Percentiles rank a stretch among this genome's conserved stretches.
Evolutionary conservation across 768 basidiomycete species (phyloP).

Genomic region (Ramaria sp.): DNA sequence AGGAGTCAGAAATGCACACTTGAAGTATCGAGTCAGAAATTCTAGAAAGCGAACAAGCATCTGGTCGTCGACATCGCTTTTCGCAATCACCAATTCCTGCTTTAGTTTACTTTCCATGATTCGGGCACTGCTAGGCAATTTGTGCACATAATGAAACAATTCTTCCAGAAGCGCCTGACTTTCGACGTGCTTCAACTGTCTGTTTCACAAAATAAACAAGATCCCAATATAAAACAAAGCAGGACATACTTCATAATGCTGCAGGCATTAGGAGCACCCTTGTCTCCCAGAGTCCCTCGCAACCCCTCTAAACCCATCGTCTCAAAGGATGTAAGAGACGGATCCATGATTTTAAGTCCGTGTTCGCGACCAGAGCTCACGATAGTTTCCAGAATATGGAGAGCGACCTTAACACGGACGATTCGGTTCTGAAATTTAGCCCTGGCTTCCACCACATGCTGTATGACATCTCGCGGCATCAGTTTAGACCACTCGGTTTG

Average conservation of each 20-base stretch:
- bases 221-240: background rate
- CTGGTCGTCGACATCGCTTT: constrained; percentile 7
- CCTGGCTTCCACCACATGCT: constrained; percentile 2
- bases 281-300: background rate
- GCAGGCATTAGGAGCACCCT: background rate
- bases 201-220: constrained; percentile 13
- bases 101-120: background rate
- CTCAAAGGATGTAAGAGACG: background rate
- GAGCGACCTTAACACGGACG: background rate
- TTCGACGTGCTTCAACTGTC: constrained; percentile 30
- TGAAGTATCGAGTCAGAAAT: constrained; percentile 42
- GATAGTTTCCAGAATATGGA: background rate
- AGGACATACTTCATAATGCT: background rate
- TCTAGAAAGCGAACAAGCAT: constrained; percentile 25
- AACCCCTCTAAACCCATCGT: background rate
- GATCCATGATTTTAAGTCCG: background rate
- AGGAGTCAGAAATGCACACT: constrained; percentile 23
- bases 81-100: background rate
- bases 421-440: constrained; percentile 1
- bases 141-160: constrained; percentile 28
- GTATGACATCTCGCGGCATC: background rate
- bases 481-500: constrained; percentile 1
- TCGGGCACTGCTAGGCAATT: constrained; percentile 22
- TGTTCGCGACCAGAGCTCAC: background rate
- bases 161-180: constrained; percentile 28